Base-by-base conservation (phyloP, 164 flowering plant species). In the Pachysandra terminalis region DNA sequence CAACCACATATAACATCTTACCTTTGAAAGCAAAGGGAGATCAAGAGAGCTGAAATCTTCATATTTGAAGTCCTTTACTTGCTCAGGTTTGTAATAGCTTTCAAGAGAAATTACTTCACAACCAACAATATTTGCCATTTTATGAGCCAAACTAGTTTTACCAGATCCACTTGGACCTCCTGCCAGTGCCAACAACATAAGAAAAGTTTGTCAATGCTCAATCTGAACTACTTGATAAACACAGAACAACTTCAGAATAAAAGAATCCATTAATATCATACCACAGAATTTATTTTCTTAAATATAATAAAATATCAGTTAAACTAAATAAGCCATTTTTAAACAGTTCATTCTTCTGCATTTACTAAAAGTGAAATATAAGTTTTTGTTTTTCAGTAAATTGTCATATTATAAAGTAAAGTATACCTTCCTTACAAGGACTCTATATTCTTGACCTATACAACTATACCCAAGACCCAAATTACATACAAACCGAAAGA, bases 121-220 rank as follows among this genome's bases (percentile, higher is more conserved):
- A 37, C 99, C 97, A 81, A 96, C 87, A 68, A 96, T 93, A 69
- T 93, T 93, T 25, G 99, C 99, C 98, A 96, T 91, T 81, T 96
- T 93, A 82, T 86, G 97, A 77, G 99, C 99, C 87, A 96, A 78
- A 74, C 99, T 96, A 68, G 96, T 93, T 82, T 96, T 96, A 26
- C 99, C 99, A 70, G 99, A 96, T 53, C 99, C 99, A 87, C 99
- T 93, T 68, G 99, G 99, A 75, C 99, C 99, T 45, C 99, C 99
- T 95, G 81, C 73, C 81, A 53, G 63, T 95, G 81, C 73, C 81
- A 53, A 65, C 9, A 74, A 53, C 41, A 57, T 61, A 45, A 24
- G 19, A 70, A 23, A 59, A 61, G 21, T 37, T 51, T 63, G n/a
- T 71, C 55, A 71, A 27, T 23, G 28, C 40, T 25, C 37, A 37